Base-by-base conservation (phyloP, 169 alveolate species). In the Babesia bovis region DNA sequence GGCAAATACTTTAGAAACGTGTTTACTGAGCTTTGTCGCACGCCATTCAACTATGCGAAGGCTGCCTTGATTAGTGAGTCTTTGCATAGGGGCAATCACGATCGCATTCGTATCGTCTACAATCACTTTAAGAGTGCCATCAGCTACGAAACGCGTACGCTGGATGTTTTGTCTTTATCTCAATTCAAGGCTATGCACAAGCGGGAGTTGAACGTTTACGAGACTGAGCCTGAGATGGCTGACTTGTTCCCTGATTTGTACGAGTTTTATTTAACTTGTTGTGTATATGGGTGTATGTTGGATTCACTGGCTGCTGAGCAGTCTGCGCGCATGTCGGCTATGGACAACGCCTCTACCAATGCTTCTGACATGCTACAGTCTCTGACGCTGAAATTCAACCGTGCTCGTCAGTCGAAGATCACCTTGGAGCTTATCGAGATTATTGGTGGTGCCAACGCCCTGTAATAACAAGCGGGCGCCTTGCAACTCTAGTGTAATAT, bases 401-500 rank as follows among this genome's bases (percentile, higher is more conserved):
- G 94, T 17, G 95, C 95, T 35, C 66, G 95, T 35, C 95, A 91
- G 91, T 92, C 97, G n/a, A 91, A 91, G 87, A 95, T 95, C 61
- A 95, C 98, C 40, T 84, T 92, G 70, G 98, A 95, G 85, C 92
- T 95, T 51, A 90, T 90, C 40, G 98, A 95, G 84, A 94, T 95
- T 79, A 94, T 95, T 73, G 94, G 98, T 13, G 98, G 98, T 33
- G 98, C 98, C 28, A 87, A 91, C 60, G 97, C 97, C 41, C 84
- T 91, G 50, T 88, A 86, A 60, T 26, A 40, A 40, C 10, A n/a
- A n/a, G n/a, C n/a, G n/a, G n/a, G n/a, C n/a, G n/a, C n/a, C n/a
- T n/a, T n/a, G n/a, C n/a, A n/a, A n/a, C n/a, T n/a, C n/a, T n/a
- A n/a, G n/a, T n/a, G n/a, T n/a, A n/a, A n/a, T n/a, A n/a, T n/a